Evolutionary conservation across 2,329 filamentous ascomycete genomes (phyloP), one percentile per base, ranked within the genome.

Genomic region (Trichoderma harzianum): DNA sequence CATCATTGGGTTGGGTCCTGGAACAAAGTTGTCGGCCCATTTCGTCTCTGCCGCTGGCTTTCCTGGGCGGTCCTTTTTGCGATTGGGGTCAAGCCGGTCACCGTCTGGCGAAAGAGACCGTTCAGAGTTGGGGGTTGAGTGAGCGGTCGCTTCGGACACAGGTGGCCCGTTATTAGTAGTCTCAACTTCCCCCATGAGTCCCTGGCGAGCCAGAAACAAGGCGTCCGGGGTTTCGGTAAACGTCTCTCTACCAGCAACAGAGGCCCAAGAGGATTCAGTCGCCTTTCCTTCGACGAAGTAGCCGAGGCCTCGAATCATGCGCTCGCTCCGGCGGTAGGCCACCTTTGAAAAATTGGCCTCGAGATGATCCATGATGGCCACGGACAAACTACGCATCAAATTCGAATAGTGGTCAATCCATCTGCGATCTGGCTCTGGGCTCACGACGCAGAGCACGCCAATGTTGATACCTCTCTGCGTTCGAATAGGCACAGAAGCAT

Each of bases 401-500:
- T 74, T 72, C 11, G 77, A 70, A 8, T 78, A 75, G 5, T 73
- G 63, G 16, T 75, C 73, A 28, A 75, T 77, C 36, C 79, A 75
- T 26, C 65, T 70, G 11, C 21, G 18, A 2, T 70, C 55, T 7
- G 72, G 69, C 24, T 72, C 68, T 2, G 72, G 58, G 32, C 60
- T 73, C 26, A 74, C 66, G 4, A 81, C 74, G 34, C 75, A 79
- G 11, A 78, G 78, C 0, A 80, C 80, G 11, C 81, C 81, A 24
- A 82, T 82, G 69, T 80, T 80, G 73, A 81, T 76, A 18, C 79
- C 80, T 5, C 75, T 72, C 4, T 74, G 76, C 0, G 77, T 78
- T 0, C 78, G 77, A n/a, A 82, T 81, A 6, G 81, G 80, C 0
- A 81, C 79, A 5, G 77, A 80, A 0, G 79, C 78, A 57, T 81